Conservation (phyloP, 768 basidiomycete genomes). For the Hortiboletus campestris region DNA sequence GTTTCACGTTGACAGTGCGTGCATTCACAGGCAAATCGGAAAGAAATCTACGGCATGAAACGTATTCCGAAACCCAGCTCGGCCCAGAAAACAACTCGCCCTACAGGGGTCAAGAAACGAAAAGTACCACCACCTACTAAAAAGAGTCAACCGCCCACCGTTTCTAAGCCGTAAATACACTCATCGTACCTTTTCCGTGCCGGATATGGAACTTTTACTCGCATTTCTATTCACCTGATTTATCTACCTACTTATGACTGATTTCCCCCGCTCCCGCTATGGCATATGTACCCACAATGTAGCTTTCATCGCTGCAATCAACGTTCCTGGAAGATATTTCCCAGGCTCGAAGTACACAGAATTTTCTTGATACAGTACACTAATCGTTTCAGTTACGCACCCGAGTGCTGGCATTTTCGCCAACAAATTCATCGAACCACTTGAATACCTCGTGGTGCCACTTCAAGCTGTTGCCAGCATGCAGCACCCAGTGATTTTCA, state of each 20-base stretch:
- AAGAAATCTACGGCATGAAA: constrained; percentile 35
- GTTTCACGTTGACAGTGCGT: not conserved
- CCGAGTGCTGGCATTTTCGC: constrained; percentile 20
- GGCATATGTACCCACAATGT: constrained; percentile 6
- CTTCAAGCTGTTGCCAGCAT: constrained; percentile 82
- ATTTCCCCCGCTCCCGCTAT: constrained; percentile 1
- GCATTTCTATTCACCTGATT: constrained; percentile 1
- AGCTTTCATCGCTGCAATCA: constrained; percentile 4
- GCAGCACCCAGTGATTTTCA: constrained; percentile 91
- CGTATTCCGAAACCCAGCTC: constrained; percentile 18
- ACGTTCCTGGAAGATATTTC: not conserved
- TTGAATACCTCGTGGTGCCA: constrained; percentile 95
- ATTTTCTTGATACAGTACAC: not conserved
- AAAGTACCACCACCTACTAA: constrained; percentile 13
- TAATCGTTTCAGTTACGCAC: constrained; percentile 11
- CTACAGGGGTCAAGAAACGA: constrained; percentile 20
- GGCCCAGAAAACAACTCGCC: constrained; percentile 3
- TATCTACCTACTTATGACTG: constrained; percentile 13
- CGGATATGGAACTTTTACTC: not conserved
- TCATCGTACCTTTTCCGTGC: not conserved
- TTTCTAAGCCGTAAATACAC: constrained; percentile 8
- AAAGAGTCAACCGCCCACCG: constrained; percentile 7
- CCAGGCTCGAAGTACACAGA: not conserved
- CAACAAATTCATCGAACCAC: constrained; percentile 79
- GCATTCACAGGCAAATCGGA: constrained; percentile 38